Percentiles rank a stretch among this genome's conserved stretches.
Conservation (phyloP, 164 flowering plant species). For the Nymphaea colorata region DNA sequence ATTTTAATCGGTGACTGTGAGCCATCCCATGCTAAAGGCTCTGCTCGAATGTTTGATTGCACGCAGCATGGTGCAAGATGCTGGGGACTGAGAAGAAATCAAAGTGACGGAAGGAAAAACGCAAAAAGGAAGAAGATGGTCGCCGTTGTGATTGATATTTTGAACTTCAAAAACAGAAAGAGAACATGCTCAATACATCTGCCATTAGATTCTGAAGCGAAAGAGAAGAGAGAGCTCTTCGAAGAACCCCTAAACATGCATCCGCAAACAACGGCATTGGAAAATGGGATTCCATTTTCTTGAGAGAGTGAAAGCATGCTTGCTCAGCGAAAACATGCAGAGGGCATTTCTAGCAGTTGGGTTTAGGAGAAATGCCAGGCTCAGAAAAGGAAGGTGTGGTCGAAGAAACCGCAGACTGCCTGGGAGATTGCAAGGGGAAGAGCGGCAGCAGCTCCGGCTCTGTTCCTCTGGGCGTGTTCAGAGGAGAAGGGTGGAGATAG, state of each 20-base stretch:
- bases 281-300: not conserved
- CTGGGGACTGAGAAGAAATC: too few species aligned
- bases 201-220: too few species aligned
- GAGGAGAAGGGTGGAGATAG: constrained; percentile 38
- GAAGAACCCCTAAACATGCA: too few species aligned
- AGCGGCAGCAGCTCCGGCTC: constrained; percentile 36
- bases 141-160: too few species aligned
- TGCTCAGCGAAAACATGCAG: too few species aligned
- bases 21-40: not conserved
- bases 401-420: constrained; percentile 2
- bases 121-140: too few species aligned
- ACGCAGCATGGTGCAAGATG: not conserved
- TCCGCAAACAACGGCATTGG: not conserved
- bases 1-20: too few species aligned
- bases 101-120: too few species aligned
- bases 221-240: too few species aligned
- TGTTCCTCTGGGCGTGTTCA: constrained; percentile 28
- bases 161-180: too few species aligned
- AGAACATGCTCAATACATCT: too few species aligned
- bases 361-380: not conserved
- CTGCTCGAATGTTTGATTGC: not conserved
- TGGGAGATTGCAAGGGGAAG: constrained; percentile 35
- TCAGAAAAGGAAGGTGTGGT: not conserved
- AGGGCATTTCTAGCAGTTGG: not conserved
- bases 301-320: too few species aligned